Percentiles rank a stretch among this genome's conserved stretches.
phyloP scores from a whole-genome alignment of 257 asterid species.

The Galeopsis tetrahit region DNA sequence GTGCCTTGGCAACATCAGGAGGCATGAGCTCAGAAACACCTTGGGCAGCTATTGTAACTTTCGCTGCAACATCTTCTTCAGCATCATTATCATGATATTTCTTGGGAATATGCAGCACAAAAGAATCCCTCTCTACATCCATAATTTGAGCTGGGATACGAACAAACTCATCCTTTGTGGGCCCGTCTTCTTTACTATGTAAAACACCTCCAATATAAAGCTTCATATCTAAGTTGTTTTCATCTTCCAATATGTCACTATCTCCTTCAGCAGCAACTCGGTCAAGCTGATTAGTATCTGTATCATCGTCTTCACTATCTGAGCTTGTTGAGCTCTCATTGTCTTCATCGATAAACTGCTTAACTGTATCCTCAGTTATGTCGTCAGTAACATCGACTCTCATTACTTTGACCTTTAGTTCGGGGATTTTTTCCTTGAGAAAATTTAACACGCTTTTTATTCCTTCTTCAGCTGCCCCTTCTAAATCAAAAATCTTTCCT shows the following conservation, averaged over 20 bases:
- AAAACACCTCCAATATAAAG: constrained; percentile 88
- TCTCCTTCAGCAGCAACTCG: constrained; percentile 58
- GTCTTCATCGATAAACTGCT: constrained; percentile 73
- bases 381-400: constrained; percentile 63
- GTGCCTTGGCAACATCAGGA: constrained; percentile 90
- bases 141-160: constrained; percentile 82
- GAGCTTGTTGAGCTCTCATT: constrained; percentile 46
- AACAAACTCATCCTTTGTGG: constrained; percentile 71
- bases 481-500: constrained; percentile 67
- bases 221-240: constrained; percentile 64
- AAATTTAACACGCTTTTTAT: constrained; percentile 79
- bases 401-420: constrained; percentile 77
- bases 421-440: constrained; percentile 91
- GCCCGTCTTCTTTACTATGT: constrained; percentile 73
- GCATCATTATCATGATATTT: constrained; percentile 49
- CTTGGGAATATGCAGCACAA: constrained; percentile 79
- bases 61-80: constrained; percentile 59
- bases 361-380: constrained; percentile 60
- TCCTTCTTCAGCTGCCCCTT: constrained; percentile 92
- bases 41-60: constrained; percentile 64
- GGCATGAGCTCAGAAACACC: constrained; percentile 91
- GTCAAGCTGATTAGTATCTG: constrained; percentile 52
- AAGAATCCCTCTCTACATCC: constrained; percentile 81
- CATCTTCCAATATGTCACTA: constrained; percentile 54
- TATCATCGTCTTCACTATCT: constrained; percentile 60